Evolutionary conservation across 2,329 filamentous ascomycete genomes (phyloP).

Genomic region (Rhinocladiella similis): DNA sequence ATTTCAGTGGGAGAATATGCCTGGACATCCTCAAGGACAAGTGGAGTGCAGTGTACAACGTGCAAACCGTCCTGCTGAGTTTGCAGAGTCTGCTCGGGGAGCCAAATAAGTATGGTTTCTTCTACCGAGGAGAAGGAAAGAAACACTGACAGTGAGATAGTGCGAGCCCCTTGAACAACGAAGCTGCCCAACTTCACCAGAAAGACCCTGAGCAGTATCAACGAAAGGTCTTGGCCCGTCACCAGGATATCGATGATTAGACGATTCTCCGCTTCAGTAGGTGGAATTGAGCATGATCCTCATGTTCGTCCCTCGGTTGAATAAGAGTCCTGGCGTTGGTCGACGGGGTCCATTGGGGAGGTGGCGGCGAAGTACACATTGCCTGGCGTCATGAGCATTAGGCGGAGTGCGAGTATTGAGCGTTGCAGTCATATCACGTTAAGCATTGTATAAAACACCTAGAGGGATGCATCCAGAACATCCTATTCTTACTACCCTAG

Average conservation of each 20-base stretch:
- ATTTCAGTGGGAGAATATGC: constrained; percentile 95
- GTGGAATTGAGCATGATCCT: background rate
- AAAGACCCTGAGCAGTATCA: constrained; percentile 85
- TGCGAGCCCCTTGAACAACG: constrained; percentile 89
- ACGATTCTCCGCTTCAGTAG: background rate
- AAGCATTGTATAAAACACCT: constrained; percentile 1
- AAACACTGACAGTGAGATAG: constrained; percentile 48
- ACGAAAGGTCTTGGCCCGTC: constrained; percentile 65
- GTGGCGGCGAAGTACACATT: background rate
- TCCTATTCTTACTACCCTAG: background rate
- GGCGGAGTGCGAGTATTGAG: constrained; percentile 3
- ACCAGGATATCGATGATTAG: constrained; percentile 56
- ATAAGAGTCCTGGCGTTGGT: background rate
- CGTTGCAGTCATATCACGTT: constrained; percentile 14
- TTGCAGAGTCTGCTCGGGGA: constrained; percentile 93
- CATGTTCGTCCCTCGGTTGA: background rate
- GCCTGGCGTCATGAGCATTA: background rate
- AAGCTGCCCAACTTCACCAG: constrained; percentile 96
- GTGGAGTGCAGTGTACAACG: constrained; percentile 97
- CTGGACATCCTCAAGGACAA: constrained; percentile 98
- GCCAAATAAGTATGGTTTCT: constrained; percentile 85
- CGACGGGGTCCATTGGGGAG: background rate
- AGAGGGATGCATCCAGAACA: constrained; percentile 6
- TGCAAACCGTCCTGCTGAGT: constrained; percentile 87
- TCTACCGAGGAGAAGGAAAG: background rate